Evolutionary conservation across 2,329 filamentous ascomycete genomes (phyloP).

Genomic region (Fusarium temperatum): DNA sequence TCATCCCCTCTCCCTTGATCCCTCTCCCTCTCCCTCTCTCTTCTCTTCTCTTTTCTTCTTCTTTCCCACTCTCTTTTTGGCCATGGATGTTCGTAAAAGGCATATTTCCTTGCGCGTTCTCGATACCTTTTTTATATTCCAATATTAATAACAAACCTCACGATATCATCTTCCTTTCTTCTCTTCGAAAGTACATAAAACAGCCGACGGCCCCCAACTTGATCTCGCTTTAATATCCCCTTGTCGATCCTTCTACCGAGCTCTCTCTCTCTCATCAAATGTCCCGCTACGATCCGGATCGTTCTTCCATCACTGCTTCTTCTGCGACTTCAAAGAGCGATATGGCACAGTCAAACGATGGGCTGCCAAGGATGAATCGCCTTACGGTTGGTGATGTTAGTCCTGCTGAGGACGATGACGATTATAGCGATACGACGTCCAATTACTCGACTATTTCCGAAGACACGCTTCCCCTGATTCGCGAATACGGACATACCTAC

Average conservation of each 20-base stretch:
- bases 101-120: background rate
- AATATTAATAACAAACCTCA: background rate
- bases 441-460: constrained; percentile 49
- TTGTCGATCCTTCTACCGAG: constrained; percentile 15
- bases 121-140: background rate
- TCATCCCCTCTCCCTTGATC: background rate
- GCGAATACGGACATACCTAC: constrained; percentile 49
- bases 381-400: constrained; percentile 22
- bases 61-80: background rate
- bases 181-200: background rate
- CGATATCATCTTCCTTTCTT: background rate
- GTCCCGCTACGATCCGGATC: constrained; percentile 12
- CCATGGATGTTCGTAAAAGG: constrained; percentile 13
- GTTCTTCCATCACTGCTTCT: constrained; percentile 13
- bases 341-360: constrained; percentile 14
- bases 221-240: constrained; percentile 7
- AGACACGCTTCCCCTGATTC: constrained; percentile 46
- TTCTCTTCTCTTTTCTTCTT: background rate
- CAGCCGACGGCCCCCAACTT: background rate
- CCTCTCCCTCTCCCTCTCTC: background rate
- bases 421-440: constrained; percentile 44
- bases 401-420: constrained; percentile 34
- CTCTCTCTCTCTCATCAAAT: constrained; percentile 14
- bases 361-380: constrained; percentile 3
- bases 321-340: constrained; percentile 1